phyloP scores from a whole-genome alignment of 768 basidiomycete genomes.

The Panaeolus papilionaceus region DNA sequence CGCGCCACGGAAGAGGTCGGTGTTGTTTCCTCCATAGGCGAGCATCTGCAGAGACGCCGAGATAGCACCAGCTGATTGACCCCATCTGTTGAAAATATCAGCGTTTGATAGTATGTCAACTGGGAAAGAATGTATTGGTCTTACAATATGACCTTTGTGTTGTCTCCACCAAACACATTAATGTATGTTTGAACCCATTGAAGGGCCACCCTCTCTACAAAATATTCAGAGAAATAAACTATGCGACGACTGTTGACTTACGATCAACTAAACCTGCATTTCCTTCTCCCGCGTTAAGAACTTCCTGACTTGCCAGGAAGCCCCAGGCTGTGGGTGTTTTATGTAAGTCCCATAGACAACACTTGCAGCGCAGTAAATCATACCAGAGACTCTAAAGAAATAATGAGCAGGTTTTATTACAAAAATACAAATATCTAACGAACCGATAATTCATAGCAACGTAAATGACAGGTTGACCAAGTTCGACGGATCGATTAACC shows the following conservation, averaged over 20 bases:
- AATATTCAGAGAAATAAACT: not conserved
- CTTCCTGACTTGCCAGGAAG: conserved; percentile 39
- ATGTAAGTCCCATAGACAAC: not conserved
- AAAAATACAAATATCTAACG: not conserved
- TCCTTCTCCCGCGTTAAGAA: conserved; percentile 31
- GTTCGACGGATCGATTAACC: conserved; percentile 48
- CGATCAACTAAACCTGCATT: conserved; percentile 41
- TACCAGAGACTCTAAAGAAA: conserved; percentile 31
- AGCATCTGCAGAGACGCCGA: conserved; percentile 47
- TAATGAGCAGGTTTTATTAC: not conserved
- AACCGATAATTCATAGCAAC: conserved; percentile 60
- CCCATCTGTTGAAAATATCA: conserved; percentile 36
- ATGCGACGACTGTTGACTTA: conserved; percentile 22
- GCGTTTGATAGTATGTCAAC: not conserved
- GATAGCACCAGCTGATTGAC: conserved; percentile 54
- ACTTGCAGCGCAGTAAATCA: not conserved
- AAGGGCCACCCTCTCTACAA: conserved; percentile 47
- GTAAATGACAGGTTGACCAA: conserved; percentile 54
- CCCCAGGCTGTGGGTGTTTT: conserved; percentile 30
- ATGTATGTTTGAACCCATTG: conserved; percentile 66
- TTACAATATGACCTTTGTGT: conserved; percentile 50
- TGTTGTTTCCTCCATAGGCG: conserved; percentile 35
- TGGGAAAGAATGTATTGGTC: not conserved
- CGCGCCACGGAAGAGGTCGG: conserved; percentile 42
- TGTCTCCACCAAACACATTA: conserved; percentile 60